phyloP scores from a whole-genome alignment of 768 basidiomycete species.

The Termitomyces sp. region DNA sequence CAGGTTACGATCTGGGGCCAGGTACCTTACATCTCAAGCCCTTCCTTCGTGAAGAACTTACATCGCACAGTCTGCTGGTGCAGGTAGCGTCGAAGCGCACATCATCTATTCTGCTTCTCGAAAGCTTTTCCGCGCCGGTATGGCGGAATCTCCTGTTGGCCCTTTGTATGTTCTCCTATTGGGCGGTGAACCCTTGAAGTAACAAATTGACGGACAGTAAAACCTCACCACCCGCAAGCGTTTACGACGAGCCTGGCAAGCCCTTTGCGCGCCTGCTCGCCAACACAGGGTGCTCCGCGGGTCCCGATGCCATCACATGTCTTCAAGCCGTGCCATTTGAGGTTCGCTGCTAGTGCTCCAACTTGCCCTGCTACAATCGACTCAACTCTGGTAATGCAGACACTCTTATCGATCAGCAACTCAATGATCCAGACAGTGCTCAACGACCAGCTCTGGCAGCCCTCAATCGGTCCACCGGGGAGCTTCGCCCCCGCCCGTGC shows the following conservation, averaged over 20 bases:
- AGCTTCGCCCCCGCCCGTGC: slow-evolving; percentile 45
- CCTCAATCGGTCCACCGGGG: slow-evolving; percentile 46
- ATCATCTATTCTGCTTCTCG: slow-evolving; percentile 35
- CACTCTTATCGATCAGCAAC: slow-evolving; percentile 43
- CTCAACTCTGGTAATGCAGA: no score
- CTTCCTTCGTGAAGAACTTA: not conserved
- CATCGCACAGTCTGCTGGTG: slow-evolving; percentile 42
- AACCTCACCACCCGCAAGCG: slow-evolving; percentile 40
- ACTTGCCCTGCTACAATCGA: not conserved
- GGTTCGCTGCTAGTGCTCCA: slow-evolving; percentile 20
- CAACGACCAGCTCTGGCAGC: slow-evolving; percentile 56
- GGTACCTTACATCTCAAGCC: not conserved
- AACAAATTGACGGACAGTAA: slow-evolving; percentile 34
- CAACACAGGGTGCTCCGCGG: slow-evolving; percentile 44
- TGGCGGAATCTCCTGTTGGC: slow-evolving; percentile 50
- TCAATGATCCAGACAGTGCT: slow-evolving; percentile 38
- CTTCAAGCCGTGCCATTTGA: slow-evolving; percentile 43
- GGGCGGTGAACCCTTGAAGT: not conserved
- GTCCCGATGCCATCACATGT: slow-evolving; percentile 41
- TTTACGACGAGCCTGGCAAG: slow-evolving; percentile 49
- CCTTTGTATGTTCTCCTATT: slow-evolving; percentile 40
- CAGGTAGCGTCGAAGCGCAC: slow-evolving; percentile 45
- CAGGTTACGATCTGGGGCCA: slow-evolving; percentile 54
- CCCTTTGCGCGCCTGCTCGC: slow-evolving; percentile 44
- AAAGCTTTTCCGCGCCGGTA: slow-evolving; percentile 47